phyloP scores from a whole-genome alignment of 2,329 filamentous ascomycete genomes.

The Colletotrichum navitas region DNA sequence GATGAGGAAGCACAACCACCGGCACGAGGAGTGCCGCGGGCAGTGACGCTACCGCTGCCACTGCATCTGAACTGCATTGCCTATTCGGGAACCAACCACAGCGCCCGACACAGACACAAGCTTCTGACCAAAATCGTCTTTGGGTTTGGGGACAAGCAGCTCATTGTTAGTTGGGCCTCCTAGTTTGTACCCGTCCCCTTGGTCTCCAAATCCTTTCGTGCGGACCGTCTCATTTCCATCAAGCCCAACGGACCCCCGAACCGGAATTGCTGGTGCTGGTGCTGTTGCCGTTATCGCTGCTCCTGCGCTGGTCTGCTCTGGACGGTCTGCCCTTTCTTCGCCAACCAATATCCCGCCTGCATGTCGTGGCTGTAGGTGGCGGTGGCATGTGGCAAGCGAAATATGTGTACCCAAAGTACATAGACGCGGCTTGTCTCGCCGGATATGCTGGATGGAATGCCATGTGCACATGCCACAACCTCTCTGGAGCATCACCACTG shows the following conservation, averaged over 20 bases:
- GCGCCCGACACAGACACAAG: background rate
- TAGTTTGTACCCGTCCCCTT: background rate
- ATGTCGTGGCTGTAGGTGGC: background rate
- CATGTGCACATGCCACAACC: conserved; percentile 33
- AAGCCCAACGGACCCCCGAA: conserved; percentile 11
- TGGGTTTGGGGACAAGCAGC: background rate
- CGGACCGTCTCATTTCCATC: conserved; percentile 19
- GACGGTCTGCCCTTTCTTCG: background rate
- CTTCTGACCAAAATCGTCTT: background rate
- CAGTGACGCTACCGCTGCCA: conserved; percentile 7
- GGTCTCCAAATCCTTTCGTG: conserved; percentile 4
- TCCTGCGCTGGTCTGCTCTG: background rate
- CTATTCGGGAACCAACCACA: conserved; percentile 7
- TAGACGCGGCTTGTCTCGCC: background rate
- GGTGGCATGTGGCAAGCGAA: conserved; percentile 21
- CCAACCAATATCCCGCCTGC: conserved; percentile 3
- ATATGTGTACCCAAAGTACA: conserved; percentile 18
- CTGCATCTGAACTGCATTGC: conserved; percentile 16
- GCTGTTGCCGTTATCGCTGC: background rate
- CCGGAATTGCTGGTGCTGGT: conserved; percentile 1
- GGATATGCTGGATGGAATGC: conserved; percentile 16
- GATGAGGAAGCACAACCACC: conserved; percentile 17
- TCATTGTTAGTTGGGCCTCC: conserved; percentile 4
- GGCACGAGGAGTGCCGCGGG: conserved; percentile 9
- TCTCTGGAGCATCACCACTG: conserved; percentile 2